phyloP scores from a whole-genome alignment of 805 yeast genomes.

The Candida parachauliodes region DNA sequence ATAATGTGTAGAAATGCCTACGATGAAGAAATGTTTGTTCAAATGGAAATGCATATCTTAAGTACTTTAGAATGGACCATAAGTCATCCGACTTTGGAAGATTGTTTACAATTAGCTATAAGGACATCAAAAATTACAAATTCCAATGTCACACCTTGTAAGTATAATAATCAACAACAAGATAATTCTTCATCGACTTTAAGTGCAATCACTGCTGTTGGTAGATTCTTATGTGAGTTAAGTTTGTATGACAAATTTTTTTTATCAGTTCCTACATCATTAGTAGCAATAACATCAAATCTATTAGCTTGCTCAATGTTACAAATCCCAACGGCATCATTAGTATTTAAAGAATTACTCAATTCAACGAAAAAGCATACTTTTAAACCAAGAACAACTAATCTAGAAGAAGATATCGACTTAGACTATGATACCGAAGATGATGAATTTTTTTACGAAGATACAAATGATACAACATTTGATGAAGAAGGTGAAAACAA shows the following conservation, averaged over 20 bases:
- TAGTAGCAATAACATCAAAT: slow-evolving; percentile 48
- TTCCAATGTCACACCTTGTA: slow-evolving; percentile 21
- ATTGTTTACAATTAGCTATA: slow-evolving; percentile 45
- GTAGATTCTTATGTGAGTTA: slow-evolving; percentile 52
- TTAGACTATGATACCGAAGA: slow-evolving; percentile 8
- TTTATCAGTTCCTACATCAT: slow-evolving; percentile 42
- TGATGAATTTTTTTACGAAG: slow-evolving; percentile 10
- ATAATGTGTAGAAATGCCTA: slow-evolving; percentile 58
- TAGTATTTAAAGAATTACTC: slow-evolving; percentile 24
- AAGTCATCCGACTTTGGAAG: slow-evolving; percentile 50
- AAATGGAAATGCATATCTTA: slow-evolving; percentile 65
- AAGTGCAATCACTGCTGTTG: slow-evolving; percentile 53
- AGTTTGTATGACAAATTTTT: slow-evolving; percentile 49
- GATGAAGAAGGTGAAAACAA: slow-evolving; percentile 39
- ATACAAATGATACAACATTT: slow-evolving; percentile 8
- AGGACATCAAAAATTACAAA: slow-evolving; percentile 13
- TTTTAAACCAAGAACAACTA: not conserved
- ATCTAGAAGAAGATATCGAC: slow-evolving; percentile 7
- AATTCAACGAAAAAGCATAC: slow-evolving; percentile 1
- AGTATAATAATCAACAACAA: slow-evolving; percentile 16
- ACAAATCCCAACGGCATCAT: slow-evolving; percentile 43
- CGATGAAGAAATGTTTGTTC: slow-evolving; percentile 50
- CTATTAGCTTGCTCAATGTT: slow-evolving; percentile 53
- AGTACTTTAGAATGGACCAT: slow-evolving; percentile 54
- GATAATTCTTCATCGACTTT: slow-evolving; percentile 24